Percentiles rank a stretch among this genome's conserved stretches.
phyloP scores from a whole-genome alignment of 768 basidiomycete species.

The Rubroboletus satanas region DNA sequence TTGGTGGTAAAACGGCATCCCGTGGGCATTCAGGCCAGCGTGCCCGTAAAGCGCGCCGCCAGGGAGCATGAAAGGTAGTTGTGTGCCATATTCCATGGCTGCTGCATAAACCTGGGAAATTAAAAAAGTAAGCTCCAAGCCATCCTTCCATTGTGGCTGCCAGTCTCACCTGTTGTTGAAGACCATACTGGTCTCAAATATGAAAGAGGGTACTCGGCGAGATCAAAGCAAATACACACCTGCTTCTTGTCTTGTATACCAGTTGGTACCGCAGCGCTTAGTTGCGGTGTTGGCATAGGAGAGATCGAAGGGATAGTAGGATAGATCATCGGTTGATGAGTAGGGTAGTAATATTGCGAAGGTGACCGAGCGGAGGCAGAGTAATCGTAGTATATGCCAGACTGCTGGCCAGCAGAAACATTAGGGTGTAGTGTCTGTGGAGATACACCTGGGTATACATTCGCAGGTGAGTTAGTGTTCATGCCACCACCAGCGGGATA shows the following conservation, averaged over 20 bases:
- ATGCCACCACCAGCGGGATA: constrained; percentile 48
- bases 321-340: constrained; percentile 58
- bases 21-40: constrained; percentile 30
- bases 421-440: constrained; percentile 43
- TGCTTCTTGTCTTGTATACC: constrained; percentile 56
- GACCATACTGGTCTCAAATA: constrained; percentile 34
- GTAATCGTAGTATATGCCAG: constrained; percentile 60
- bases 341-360: constrained; percentile 60
- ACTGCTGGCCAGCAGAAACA: constrained; percentile 42
- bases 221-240: constrained; percentile 34
- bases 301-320: constrained; percentile 49
- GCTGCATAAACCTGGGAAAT: constrained; percentile 38
- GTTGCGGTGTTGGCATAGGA: constrained; percentile 50
- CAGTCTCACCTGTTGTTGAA: constrained; percentile 45
- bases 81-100: constrained; percentile 46
- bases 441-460: constrained; percentile 47
- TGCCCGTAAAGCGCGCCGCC: constrained; percentile 45
- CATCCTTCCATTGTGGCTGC: neutral
- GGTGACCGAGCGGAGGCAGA: constrained; percentile 43
- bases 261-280: constrained; percentile 38
- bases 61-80: constrained; percentile 43
- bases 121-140: neutral
- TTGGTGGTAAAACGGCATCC: constrained; percentile 37
- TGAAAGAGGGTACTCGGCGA: constrained; percentile 10
- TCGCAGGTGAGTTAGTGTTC: constrained; percentile 41